A percentile compares a stretch with the other conserved stretches of the same genome.
Conservation (phyloP, 2,329 filamentous ascomycete genomes). For the Neopestalotiopsis rosae region DNA sequence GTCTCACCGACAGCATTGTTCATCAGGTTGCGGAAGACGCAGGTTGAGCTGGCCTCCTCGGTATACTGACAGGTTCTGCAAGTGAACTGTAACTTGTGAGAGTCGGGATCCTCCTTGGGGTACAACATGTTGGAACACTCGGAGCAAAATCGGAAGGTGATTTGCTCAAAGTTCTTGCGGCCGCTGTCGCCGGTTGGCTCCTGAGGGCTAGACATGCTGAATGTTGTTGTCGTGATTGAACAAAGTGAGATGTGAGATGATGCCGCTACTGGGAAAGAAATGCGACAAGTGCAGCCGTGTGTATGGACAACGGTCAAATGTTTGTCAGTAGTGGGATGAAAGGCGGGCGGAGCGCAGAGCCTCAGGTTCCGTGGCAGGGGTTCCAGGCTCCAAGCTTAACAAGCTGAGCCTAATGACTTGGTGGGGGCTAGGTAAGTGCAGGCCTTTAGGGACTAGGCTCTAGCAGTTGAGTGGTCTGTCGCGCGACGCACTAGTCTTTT, state of each 20-base stretch:
- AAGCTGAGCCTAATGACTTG: neutral
- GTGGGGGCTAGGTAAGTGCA: neutral
- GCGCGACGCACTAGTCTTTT: too few relatives aligned
- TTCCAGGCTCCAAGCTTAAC: too few relatives aligned
- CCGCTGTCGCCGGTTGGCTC: constrained; percentile 49
- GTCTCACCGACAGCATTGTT: constrained; percentile 93
- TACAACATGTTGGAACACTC: constrained; percentile 99
- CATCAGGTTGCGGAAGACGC: constrained; percentile 94
- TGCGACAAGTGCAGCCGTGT: neutral
- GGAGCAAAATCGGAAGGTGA: constrained; percentile 96
- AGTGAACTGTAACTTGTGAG: constrained; percentile 87
- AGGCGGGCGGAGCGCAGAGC: neutral
- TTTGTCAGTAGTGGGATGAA: neutral
- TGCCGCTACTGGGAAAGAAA: constrained; percentile 10
- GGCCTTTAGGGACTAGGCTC: too few relatives aligned
- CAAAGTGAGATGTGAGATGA: constrained; percentile 15
- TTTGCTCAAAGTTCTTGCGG: constrained; percentile 71
- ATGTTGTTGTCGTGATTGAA: constrained; percentile 16
- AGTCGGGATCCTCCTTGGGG: constrained; percentile 88
- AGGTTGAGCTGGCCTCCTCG: constrained; percentile 84
- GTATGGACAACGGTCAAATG: too few relatives aligned
- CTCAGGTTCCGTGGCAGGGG: neutral
- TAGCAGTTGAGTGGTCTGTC: too few relatives aligned
- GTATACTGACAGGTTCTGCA: constrained; percentile 95
- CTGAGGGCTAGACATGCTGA: constrained; percentile 62